phyloP scores from a whole-genome alignment of 2,329 filamentous ascomycete species.

The Exophiala sp. region DNA sequence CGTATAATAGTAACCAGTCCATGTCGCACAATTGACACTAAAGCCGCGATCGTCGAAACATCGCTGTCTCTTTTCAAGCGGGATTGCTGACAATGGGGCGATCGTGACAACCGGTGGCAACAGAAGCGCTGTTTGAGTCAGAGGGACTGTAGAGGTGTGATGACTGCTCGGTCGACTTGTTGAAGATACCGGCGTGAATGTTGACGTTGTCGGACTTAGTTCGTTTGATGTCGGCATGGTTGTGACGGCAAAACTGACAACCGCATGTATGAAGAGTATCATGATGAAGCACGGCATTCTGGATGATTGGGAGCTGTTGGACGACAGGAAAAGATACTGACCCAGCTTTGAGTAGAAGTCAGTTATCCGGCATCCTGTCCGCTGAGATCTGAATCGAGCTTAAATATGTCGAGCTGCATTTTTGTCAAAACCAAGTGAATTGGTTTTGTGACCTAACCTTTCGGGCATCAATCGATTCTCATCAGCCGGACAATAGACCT shows the following conservation, averaged over 20 bases:
- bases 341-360: conserved; percentile 4
- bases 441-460: conserved; percentile 17
- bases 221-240: conserved; percentile 6
- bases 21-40: conserved; percentile 29
- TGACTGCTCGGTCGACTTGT: conserved; percentile 3
- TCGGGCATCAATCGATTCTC: conserved; percentile 23
- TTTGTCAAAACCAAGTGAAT: conserved; percentile 2
- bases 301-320: conserved; percentile 1
- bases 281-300: conserved; percentile 15
- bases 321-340: not conserved
- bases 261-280: conserved; percentile 13
- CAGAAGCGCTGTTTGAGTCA: conserved; percentile 1
- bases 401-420: conserved; percentile 7
- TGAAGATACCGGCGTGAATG: conserved; percentile 3
- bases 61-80: conserved; percentile 24
- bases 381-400: not conserved
- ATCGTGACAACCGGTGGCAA: conserved; percentile 25
- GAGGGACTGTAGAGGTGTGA: conserved; percentile 12
- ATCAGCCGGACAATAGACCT: conserved; percentile 10
- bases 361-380: not conserved
- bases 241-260: conserved; percentile 14
- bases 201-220: conserved; percentile 8
- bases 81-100: conserved; percentile 22
- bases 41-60: conserved; percentile 30
- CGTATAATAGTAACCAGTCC: conserved; percentile 30